A percentile compares a stretch with the other conserved stretches of the same genome.
phyloP scores from a whole-genome alignment of 495 filamentous ascomycete species.

The Penicillium longicatenatum region DNA sequence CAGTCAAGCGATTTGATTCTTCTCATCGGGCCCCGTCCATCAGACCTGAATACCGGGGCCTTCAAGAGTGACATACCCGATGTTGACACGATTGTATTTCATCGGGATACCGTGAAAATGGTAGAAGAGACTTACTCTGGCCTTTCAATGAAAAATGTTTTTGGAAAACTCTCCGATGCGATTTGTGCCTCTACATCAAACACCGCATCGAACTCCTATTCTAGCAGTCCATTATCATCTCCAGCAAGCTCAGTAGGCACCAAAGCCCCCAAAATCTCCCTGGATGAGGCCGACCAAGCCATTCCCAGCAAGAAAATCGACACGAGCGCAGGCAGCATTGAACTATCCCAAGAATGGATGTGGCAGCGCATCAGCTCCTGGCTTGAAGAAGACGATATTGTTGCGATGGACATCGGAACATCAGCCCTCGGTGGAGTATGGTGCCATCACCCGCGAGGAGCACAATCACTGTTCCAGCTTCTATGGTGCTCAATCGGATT shows the following conservation, averaged over 20 bases:
- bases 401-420: conserved; percentile 15
- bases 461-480: conserved; percentile 8
- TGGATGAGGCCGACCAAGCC: background rate
- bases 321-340: background rate
- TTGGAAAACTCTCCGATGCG: conserved; percentile 7
- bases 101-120: conserved; percentile 6
- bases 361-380: conserved; percentile 15
- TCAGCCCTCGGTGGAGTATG: conserved; percentile 10
- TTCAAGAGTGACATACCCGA: conserved; percentile 10
- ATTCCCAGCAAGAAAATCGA: background rate
- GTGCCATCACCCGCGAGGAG: conserved; percentile 9
- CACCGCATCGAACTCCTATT: background rate
- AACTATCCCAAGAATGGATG: conserved; percentile 11
- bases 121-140: background rate
- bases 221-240: background rate
- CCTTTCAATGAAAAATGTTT: conserved; percentile 5
- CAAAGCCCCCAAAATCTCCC: background rate
- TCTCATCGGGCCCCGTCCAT: conserved; percentile 12
- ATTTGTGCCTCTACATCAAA: background rate
- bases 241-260: background rate
- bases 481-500: conserved; percentile 19
- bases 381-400: conserved; percentile 18
- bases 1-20: conserved; percentile 17
- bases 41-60: conserved; percentile 14
- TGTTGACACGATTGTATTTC: conserved; percentile 12